Evolutionary conservation across 345 rosid genomes (phyloP), one percentile per base, ranked within the genome.

Genomic region (Litchi chinensis): DNA sequence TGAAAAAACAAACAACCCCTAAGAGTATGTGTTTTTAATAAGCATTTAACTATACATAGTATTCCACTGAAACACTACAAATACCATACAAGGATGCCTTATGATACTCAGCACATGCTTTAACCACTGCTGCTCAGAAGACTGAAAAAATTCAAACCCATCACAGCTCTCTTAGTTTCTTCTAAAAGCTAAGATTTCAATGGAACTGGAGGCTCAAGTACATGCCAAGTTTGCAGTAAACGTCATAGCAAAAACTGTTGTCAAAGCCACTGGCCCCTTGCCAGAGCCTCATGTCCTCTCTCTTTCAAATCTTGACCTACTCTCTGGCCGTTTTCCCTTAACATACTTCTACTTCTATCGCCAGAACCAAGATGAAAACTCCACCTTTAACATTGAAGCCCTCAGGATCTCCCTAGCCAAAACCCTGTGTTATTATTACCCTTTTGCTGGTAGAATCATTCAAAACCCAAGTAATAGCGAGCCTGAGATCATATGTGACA

Each of bases 261-360:
- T 95, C 60, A 89, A 84, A 85, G 91, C 97, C 64, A 59, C 24
- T 8, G 74, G 82, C 70, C 79, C 80, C 70, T 69, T 73, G 32
- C 59, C 82, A 8, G 77, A 80, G 28, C 75, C 82, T 74, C 80
- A 71, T 6, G 65, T 68, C 71, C 75, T 93, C 37, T 0, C 84
- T 73, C 95, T 93, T 66, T 91, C 98, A 82, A 90, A 93, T 79
- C 95, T 95, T 11, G 98, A 95, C 86, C 90, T 93, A 59, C 97
- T 95, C 32, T 95, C 95, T 0, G 95, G 97, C 48, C 95, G 97
- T 68, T 95, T 91, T 74, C 97, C 97, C 0, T 90, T 95, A 46
- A 89, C 95, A 66, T 93, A 93, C 86, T 85, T 93, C 71, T 95
- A 95, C 86, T 86, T 95, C 76, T 95, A 87, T 80, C 32, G 73